A percentile compares a stretch with the other conserved stretches of the same genome.
These are phyloP conservation scores for Ophiosphaerella narmari DNA, from an alignment of 2,329 filamentous ascomycete genomes.

Conservation along the genomic window DNA sequence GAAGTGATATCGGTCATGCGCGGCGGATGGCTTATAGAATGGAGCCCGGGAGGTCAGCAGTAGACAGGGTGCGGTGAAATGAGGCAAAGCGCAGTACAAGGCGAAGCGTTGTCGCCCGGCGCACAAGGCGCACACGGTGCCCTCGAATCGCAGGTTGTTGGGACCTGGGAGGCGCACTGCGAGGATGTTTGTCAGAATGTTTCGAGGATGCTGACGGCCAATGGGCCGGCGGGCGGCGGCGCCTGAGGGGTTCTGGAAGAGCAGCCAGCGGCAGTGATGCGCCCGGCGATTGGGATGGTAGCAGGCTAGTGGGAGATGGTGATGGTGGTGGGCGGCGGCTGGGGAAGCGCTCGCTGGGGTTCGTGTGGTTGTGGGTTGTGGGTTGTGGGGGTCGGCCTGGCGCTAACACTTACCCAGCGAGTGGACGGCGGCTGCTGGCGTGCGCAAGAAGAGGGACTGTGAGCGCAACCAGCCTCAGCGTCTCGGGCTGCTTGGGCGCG, in stretches of 20 bases:
- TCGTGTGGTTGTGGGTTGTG: slow-evolving; percentile 24
- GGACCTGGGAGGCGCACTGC: slow-evolving; percentile 28
- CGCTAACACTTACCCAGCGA: slow-evolving; percentile 47
- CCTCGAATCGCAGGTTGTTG: slow-evolving; percentile 27
- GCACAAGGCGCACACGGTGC: slow-evolving; percentile 28
- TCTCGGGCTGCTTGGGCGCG: too few species aligned
- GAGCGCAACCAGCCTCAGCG: too few species aligned
- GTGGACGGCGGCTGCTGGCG: slow-evolving; percentile 22
- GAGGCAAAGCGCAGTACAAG: slow-evolving; percentile 11
- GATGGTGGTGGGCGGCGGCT: slow-evolving; percentile 37
- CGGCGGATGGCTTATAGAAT: slow-evolving; percentile 15
- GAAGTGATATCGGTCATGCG: slow-evolving; percentile 41
- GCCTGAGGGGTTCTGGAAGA: slow-evolving; percentile 32
- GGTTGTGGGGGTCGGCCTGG: slow-evolving; percentile 36
- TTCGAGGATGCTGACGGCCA: slow-evolving; percentile 25
- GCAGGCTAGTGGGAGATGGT: slow-evolving; percentile 23
- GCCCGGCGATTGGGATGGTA: slow-evolving; percentile 29
- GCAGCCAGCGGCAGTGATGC: slow-evolving; percentile 8
- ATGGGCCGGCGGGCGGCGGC: slow-evolving; percentile 30
- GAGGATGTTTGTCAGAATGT: slow-evolving; percentile 27
- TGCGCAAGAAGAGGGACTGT: slow-evolving; percentile 6
- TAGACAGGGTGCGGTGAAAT: slow-evolving; percentile 8
- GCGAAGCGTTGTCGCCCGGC: slow-evolving; percentile 19
- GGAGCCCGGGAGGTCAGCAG: slow-evolving; percentile 25
- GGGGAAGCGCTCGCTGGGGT: slow-evolving; percentile 41